Conservation (phyloP, 768 basidiomycete species). For the Suillus fuscotomentosus region DNA sequence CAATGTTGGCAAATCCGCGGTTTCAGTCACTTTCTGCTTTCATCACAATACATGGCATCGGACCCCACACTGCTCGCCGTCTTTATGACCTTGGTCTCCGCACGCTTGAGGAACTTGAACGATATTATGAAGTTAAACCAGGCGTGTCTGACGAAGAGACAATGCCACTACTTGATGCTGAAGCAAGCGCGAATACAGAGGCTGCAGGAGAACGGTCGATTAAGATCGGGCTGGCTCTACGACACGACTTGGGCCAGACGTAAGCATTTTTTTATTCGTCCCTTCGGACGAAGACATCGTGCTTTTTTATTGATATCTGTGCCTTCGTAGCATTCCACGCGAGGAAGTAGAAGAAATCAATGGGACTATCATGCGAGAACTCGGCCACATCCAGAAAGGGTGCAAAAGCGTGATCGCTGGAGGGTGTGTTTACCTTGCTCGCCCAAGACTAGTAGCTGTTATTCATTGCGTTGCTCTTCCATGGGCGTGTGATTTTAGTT, state of each 20-base stretch:
- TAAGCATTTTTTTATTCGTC: conserved; percentile 20
- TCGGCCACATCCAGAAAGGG: conserved; percentile 60
- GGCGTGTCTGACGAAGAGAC: conserved; percentile 35
- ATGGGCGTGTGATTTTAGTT: conserved; percentile 41
- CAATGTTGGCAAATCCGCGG: conserved; percentile 45
- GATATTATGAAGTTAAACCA: conserved; percentile 46
- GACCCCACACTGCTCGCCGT: conserved; percentile 62
- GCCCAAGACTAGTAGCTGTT: neutral
- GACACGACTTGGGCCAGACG: conserved; percentile 53
- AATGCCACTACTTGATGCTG: conserved; percentile 21
- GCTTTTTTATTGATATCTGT: neutral
- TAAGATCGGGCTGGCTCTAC: conserved; percentile 57
- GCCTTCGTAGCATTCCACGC: conserved; percentile 58
- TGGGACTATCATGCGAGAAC: conserved; percentile 61
- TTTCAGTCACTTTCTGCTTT: conserved; percentile 59
- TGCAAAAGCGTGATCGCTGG: conserved; percentile 78
- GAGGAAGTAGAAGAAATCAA: conserved; percentile 79
- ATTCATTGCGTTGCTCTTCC: neutral
- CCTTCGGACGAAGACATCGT: neutral
- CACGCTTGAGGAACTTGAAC: conserved; percentile 65
- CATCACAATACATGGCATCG: conserved; percentile 69
- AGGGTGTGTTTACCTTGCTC: conserved; percentile 49
- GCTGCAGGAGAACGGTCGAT: conserved; percentile 41
- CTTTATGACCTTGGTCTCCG: conserved; percentile 67
- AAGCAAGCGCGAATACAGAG: conserved; percentile 20